A percentile compares a stretch with the other conserved stretches of the same genome.
Conservation (phyloP, 1,284 basidiomycete genomes). For the Heterobasidion occidentale region DNA sequence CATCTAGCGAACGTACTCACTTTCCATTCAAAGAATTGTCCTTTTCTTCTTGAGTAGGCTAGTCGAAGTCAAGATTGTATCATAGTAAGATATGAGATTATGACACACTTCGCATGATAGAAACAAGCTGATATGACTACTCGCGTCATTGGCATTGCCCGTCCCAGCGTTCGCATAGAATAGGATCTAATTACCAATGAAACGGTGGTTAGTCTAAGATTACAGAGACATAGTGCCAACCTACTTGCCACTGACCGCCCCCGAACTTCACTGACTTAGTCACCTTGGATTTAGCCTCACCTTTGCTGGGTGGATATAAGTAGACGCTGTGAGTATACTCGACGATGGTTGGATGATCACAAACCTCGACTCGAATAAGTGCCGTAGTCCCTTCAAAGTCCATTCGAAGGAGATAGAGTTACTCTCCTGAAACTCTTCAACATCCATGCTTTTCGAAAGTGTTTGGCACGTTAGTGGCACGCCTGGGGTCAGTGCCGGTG, state of each 20-base stretch:
- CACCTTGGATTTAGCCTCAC: constrained; percentile 64
- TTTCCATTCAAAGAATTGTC: constrained; percentile 58
- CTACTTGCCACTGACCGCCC: constrained; percentile 66
- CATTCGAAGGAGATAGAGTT: constrained; percentile 68
- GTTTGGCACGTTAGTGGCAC: not conserved
- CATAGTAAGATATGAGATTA: not conserved
- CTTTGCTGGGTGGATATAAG: constrained; percentile 32
- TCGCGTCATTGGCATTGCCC: constrained; percentile 30
- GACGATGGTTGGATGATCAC: not conserved
- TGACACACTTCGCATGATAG: constrained; percentile 69
- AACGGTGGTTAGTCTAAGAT: not conserved
- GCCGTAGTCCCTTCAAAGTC: constrained; percentile 60
- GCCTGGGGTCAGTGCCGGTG: not conserved
- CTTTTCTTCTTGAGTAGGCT: constrained; percentile 75
- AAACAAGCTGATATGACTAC: constrained; percentile 64
- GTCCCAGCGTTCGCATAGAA: constrained; percentile 79
- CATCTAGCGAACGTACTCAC: constrained; percentile 25
- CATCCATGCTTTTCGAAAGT: not conserved
- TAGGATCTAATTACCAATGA: constrained; percentile 41
- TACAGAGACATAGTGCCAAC: not conserved
- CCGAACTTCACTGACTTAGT: constrained; percentile 62
- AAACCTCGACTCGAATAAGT: constrained; percentile 66
- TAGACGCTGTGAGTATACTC: not conserved
- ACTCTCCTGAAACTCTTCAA: constrained; percentile 40
- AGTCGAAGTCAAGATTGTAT: not conserved